Evolutionary conservation across 805 yeast genomes (phyloP), one percentile per base, ranked within the genome.

Genomic region (Naumovozyma baii): DNA sequence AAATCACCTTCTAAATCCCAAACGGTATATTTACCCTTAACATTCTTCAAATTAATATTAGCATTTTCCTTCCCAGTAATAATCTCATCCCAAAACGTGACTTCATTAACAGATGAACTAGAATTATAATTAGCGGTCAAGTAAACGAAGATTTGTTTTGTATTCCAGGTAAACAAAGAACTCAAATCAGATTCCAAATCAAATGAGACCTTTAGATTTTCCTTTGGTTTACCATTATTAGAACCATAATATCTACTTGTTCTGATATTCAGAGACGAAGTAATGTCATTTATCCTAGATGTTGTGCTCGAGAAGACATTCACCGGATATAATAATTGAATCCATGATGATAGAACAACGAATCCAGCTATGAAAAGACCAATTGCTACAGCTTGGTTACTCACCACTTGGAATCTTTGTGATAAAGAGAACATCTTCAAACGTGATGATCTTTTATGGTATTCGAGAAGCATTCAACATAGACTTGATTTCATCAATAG

Each of bases 91-190:
- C 98, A 90, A 55, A 83, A 78, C 0, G 90, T 82, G 30, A 88
- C 83, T 47, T 78, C 77, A 60, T 80, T 82, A 2, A 60, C 56
- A n/a, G 73, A 62, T 44, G 63, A 50, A 42, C 63, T 57, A 43
- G 55, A 36, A 49, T 84, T 72, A 46, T 88, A 88, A 54, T 85
- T 90, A 1, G 94, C 95, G 2, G 94, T 83, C 46, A 92, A 68
- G 54, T 90, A 92, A 4, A 81, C 83, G 54, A 92, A 90, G n/a
- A 90, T 78, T 62, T 90, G 97, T 57, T 90, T 90, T 10, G 98
- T 92, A 63, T 90, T 92, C 96, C 96, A 90, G 61, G 83, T 87
- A 72, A 88, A 88, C 38, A 92, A 69, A 2, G 85, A 79, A 1
- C 83, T 57, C 45, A 90, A 68, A 61, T 90, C 96, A 1, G 74